phyloP scores from a whole-genome alignment of 164 flowering plant genomes.

The Hamamelis virginiana region DNA sequence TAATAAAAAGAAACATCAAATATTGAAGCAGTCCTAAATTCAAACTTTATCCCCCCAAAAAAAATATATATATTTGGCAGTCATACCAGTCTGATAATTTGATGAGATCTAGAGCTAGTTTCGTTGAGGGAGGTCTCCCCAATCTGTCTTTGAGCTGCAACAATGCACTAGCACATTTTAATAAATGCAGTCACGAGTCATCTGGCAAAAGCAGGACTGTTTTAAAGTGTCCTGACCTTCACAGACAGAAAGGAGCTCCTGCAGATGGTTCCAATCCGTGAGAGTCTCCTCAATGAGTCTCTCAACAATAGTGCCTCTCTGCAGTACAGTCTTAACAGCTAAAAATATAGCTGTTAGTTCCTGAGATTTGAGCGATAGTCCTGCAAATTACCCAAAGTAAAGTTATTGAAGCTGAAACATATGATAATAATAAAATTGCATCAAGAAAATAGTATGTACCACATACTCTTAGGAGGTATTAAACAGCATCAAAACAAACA shows the following conservation, averaged over 20 bases:
- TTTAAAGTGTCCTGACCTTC: conserved; percentile 43
- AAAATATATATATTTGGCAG: not conserved
- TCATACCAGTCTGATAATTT: conserved; percentile 61
- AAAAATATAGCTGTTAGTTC: conserved; percentile 67
- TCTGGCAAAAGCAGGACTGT: not conserved
- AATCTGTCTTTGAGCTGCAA: conserved; percentile 63
- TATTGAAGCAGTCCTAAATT: not conserved
- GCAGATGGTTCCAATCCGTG: conserved; percentile 50
- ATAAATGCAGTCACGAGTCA: not conserved
- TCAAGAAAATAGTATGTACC: too few species aligned
- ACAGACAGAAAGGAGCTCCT: conserved; percentile 51
- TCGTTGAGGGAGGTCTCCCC: conserved; percentile 69
- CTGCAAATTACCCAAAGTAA: conserved; percentile 33
- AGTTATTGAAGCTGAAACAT: not conserved
- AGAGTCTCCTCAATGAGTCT: conserved; percentile 57
- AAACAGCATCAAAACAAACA: too few species aligned
- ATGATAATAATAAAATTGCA: too few species aligned
- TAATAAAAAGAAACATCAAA: not conserved
- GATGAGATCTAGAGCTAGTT: conserved; percentile 76
- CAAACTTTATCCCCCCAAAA: not conserved
- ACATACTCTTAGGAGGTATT: too few species aligned
- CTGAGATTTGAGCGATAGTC: conserved; percentile 66
- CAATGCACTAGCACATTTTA: not conserved
- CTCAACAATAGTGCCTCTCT: conserved; percentile 70
- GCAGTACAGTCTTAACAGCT: conserved; percentile 72